phyloP scores from a whole-genome alignment of 257 asterid species.

The Hygrophila difformis region DNA sequence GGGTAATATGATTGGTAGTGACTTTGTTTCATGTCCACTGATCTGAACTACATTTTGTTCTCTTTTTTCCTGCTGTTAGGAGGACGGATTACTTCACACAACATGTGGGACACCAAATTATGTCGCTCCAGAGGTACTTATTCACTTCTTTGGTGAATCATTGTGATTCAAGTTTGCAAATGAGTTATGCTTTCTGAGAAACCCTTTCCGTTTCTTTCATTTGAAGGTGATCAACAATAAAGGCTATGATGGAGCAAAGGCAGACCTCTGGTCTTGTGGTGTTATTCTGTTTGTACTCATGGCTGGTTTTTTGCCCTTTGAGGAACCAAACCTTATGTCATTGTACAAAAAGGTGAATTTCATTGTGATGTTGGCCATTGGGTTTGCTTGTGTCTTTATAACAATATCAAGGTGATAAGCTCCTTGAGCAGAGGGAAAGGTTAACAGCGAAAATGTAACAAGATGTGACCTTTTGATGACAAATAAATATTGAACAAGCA shows the following conservation, averaged over 20 bases:
- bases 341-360: slow-evolving; percentile 42
- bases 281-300: slow-evolving; percentile 53
- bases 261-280: slow-evolving; percentile 94
- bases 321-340: slow-evolving; percentile 66
- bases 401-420: too few relatives aligned
- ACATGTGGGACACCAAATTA: slow-evolving; percentile 98
- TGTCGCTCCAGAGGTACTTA: slow-evolving; percentile 92
- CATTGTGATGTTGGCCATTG: background rate
- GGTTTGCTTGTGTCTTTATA: too few relatives aligned
- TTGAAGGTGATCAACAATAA: slow-evolving; percentile 75
- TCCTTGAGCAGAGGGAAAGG: too few relatives aligned
- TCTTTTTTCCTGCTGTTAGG: slow-evolving; percentile 40
- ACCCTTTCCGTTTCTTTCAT: slow-evolving; percentile 4
- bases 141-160: slow-evolving; percentile 7
- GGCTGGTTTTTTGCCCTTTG: slow-evolving; percentile 81
- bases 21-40: background rate
- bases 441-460: too few relatives aligned
- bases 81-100: slow-evolving; percentile 93
- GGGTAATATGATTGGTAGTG: slow-evolving; percentile 28
- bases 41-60: too few relatives aligned
- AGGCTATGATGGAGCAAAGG: slow-evolving; percentile 96
- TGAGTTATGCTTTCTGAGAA: slow-evolving; percentile 2
- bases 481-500: too few relatives aligned
- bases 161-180: background rate
- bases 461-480: too few relatives aligned